phyloP scores from a whole-genome alignment of 495 filamentous ascomycete genomes.

The Penicillium silybi region DNA sequence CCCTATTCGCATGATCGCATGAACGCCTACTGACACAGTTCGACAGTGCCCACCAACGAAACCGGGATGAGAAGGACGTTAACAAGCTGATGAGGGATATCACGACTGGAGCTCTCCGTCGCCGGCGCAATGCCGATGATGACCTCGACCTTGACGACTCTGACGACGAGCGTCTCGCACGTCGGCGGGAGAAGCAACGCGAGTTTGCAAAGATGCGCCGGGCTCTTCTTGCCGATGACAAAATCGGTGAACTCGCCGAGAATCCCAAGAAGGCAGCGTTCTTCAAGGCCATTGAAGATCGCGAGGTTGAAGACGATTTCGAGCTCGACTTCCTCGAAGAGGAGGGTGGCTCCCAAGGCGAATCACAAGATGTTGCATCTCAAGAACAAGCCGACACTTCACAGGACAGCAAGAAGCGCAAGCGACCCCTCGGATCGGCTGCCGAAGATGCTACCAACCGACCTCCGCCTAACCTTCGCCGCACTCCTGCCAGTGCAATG shows the following conservation, averaged over 20 bases:
- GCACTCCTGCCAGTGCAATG: constrained; percentile 52
- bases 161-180: constrained; percentile 75
- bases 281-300: constrained; percentile 82
- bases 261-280: constrained; percentile 91
- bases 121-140: constrained; percentile 68
- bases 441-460: constrained; percentile 48
- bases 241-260: constrained; percentile 82
- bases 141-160: constrained; percentile 80
- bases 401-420: constrained; percentile 47
- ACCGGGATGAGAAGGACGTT: constrained; percentile 67
- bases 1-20: background rate
- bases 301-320: constrained; percentile 71
- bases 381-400: constrained; percentile 24
- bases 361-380: constrained; percentile 38
- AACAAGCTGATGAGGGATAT: constrained; percentile 90
- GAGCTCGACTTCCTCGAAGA: constrained; percentile 69
- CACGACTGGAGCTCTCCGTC: constrained; percentile 77
- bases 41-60: constrained; percentile 37
- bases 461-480: constrained; percentile 60
- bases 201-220: constrained; percentile 92
- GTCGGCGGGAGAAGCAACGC: constrained; percentile 73
- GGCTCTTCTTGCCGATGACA: constrained; percentile 84
- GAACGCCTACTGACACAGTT: constrained; percentile 14
- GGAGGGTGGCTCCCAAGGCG: constrained; percentile 35
- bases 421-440: constrained; percentile 48